Evolutionary conservation across 345 rosid genomes (phyloP).

Genomic region (Anastatica hierochuntica): DNA sequence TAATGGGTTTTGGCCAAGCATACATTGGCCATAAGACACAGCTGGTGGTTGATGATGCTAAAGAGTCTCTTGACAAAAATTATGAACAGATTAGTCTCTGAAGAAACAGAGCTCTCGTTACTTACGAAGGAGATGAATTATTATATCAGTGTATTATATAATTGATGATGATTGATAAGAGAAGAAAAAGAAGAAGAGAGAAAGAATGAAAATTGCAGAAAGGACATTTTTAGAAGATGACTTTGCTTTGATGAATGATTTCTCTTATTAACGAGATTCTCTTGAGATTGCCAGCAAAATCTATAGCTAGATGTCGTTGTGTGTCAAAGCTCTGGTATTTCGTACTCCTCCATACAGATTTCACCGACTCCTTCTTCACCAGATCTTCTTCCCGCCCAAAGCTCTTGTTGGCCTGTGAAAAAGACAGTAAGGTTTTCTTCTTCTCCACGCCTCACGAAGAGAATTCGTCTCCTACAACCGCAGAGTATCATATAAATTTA

Average conservation of each 20-base stretch:
- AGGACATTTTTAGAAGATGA: too few species aligned
- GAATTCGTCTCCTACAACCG: neutral
- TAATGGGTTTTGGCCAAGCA: slow-evolving; percentile 58
- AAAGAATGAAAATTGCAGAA: neutral
- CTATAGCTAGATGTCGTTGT: neutral
- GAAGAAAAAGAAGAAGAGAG: neutral
- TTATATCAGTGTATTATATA: too few species aligned
- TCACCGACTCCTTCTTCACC: neutral
- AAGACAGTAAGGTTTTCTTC: neutral
- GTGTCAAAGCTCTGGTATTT: slow-evolving; percentile 2
- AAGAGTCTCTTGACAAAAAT: slow-evolving; percentile 22
- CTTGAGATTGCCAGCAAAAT: neutral
- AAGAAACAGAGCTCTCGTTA: neutral
- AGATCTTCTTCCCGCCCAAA: neutral
- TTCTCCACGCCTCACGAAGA: neutral
- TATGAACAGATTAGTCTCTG: slow-evolving; percentile 20
- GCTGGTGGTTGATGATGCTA: slow-evolving; percentile 21
- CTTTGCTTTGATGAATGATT: too few species aligned
- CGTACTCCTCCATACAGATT: neutral
- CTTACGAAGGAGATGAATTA: too few species aligned
- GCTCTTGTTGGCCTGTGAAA: neutral
- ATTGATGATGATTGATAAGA: too few species aligned
- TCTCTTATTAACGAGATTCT: slow-evolving; percentile 1
- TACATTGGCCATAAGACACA: slow-evolving; percentile 29
- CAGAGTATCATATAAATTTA: neutral